A percentile compares a stretch with the other conserved stretches of the same genome.
Conservation (phyloP, 108 stramenopile species). For the Parmales sp. region DNA sequence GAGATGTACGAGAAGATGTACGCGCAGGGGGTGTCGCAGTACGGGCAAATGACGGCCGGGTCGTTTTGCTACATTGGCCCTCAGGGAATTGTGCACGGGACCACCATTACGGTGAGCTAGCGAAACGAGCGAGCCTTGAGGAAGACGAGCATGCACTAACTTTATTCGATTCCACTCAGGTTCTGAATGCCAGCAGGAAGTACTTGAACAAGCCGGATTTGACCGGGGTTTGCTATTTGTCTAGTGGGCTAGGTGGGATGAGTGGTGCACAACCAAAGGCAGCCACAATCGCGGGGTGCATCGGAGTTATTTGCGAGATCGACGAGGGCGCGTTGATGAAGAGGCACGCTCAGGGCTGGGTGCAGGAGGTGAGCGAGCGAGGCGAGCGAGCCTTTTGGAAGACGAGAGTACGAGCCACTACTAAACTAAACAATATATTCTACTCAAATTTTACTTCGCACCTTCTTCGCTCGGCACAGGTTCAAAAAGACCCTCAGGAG, state of each 20-base stretch:
- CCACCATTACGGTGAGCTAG: constrained; percentile 17
- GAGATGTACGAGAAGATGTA: constrained; percentile 12
- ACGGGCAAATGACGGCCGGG: constrained; percentile 18
- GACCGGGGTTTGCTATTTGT: not conserved
- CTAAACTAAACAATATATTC: not conserved
- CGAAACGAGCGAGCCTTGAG: too few species aligned
- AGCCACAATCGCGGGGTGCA: constrained; percentile 6
- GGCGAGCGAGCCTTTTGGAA: not conserved
- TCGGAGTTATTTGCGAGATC: not conserved
- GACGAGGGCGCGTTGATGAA: not conserved
- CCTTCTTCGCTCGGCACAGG: not conserved
- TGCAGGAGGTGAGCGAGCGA: not conserved
- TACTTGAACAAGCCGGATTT: not conserved
- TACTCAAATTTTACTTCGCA: not conserved
- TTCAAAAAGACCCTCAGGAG: too few species aligned
- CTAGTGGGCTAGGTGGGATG: constrained; percentile 14
- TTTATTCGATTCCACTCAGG: too few species aligned
- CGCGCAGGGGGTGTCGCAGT: constrained; percentile 13
- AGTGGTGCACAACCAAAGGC: constrained; percentile 16
- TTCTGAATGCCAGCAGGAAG: constrained; percentile 11
- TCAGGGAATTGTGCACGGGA: constrained; percentile 19
- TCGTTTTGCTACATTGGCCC: constrained; percentile 17
- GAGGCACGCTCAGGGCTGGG: constrained; percentile 9
- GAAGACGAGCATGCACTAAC: too few species aligned
- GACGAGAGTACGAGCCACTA: not conserved